Evolutionary conservation across 2,329 filamentous ascomycete species (phyloP).

Genomic region (Epichloe coenophiala): DNA sequence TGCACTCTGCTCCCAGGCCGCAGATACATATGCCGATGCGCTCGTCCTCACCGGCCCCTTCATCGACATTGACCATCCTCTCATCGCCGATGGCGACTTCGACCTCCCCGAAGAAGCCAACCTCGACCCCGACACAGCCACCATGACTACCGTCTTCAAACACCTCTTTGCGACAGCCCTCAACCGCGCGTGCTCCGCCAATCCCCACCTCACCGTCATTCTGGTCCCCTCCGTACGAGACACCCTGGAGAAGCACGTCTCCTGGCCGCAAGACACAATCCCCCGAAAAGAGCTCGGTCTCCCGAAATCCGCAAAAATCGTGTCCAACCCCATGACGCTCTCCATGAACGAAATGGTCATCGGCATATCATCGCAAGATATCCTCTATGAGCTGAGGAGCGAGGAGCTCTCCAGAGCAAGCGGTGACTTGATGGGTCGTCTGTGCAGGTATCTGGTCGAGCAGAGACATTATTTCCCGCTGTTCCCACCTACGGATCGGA

Average conservation of each 20-base stretch:
- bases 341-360: conserved; percentile 78
- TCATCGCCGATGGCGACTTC: conserved; percentile 69
- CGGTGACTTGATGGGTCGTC: conserved; percentile 50
- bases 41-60: conserved; percentile 79
- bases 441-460: conserved; percentile 68
- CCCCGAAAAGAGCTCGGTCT: conserved; percentile 59
- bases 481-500: conserved; percentile 65
- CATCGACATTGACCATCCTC: conserved; percentile 79
- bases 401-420: conserved; percentile 43
- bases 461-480: conserved; percentile 86
- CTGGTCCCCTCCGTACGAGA: conserved; percentile 76
- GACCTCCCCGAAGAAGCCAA: conserved; percentile 52
- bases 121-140: conserved; percentile 64
- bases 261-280: conserved; percentile 61
- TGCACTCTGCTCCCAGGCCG: conserved; percentile 65
- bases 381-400: conserved; percentile 66
- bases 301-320: conserved; percentile 57
- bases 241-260: conserved; percentile 66
- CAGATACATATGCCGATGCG: conserved; percentile 60
- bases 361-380: conserved; percentile 71
- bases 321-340: conserved; percentile 84
- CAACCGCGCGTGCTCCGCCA: conserved; percentile 51
- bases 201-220: conserved; percentile 69
- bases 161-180: conserved; percentile 64
- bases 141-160: conserved; percentile 71